phyloP scores from a whole-genome alignment of 108 stramenopile species.

The Hondaea fermentalgiana region DNA sequence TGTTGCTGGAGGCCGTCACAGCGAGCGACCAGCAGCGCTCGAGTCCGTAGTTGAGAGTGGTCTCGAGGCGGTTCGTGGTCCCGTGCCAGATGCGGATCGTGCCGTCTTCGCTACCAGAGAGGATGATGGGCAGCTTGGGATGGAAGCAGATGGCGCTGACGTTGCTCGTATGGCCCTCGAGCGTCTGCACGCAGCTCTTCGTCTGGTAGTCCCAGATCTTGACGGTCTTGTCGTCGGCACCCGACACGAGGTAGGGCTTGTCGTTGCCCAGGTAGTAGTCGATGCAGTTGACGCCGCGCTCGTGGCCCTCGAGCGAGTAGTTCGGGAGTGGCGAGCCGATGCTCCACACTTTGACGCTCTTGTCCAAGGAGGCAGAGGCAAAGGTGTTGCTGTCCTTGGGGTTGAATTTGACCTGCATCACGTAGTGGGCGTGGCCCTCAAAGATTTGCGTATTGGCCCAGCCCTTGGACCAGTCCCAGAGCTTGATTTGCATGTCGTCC shows the following conservation, averaged over 20 bases:
- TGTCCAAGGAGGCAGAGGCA: conserved; percentile 89
- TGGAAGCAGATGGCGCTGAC: conserved; percentile 95
- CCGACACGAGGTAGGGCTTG: conserved; percentile 93
- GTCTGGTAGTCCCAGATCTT: conserved; percentile 88
- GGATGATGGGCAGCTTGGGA: conserved; percentile 91
- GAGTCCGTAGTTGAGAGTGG: conserved; percentile 97
- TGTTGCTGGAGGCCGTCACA: conserved; percentile 77
- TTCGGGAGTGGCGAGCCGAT: conserved; percentile 75
- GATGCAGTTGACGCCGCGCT: conserved; percentile 91
- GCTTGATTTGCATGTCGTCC: conserved; percentile 96
- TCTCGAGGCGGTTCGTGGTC: conserved; percentile 94
- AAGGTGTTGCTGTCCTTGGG: conserved; percentile 98
- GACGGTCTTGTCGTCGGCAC: conserved; percentile 93
- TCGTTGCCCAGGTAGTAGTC: conserved; percentile 99
- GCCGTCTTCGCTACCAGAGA: conserved; percentile 92
- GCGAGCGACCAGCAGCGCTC: conserved; percentile 94
- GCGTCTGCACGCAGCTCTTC: conserved; percentile 71
- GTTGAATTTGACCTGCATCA: conserved; percentile 98
- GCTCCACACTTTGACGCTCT: conserved; percentile 94
- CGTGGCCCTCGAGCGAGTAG: conserved; percentile 94
- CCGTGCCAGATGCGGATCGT: conserved; percentile 95
- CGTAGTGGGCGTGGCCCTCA: conserved; percentile 97
- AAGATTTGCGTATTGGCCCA: conserved; percentile 37
- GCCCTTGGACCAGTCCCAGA: conserved; percentile 17
- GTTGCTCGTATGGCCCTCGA: conserved; percentile 96